Conservation (phyloP, 1,284 basidiomycete genomes). For the Erythrobasidium hasegawianum region DNA sequence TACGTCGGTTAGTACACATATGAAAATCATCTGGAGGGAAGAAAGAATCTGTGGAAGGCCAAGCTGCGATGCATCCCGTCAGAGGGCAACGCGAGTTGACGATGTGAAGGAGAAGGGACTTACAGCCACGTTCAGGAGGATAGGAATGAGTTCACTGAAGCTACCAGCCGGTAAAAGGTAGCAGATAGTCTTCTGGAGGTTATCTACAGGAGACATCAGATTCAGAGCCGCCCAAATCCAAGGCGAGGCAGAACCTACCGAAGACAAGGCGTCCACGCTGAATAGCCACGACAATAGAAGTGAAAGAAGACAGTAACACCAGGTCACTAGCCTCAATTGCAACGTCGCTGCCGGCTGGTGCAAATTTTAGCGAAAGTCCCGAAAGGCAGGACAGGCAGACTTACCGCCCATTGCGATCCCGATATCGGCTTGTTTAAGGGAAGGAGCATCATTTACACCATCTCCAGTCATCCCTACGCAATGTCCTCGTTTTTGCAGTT, state of each 20-base stretch:
- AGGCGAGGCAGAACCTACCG: too few relatives aligned
- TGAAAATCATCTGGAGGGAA: slow-evolving; percentile 57
- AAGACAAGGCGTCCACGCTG: slow-evolving; percentile 52
- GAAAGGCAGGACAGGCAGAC: background rate
- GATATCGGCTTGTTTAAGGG: slow-evolving; percentile 52
- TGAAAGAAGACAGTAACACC: slow-evolving; percentile 50
- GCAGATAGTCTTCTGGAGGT: slow-evolving; percentile 57
- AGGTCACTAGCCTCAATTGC: slow-evolving; percentile 52
- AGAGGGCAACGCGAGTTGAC: too few relatives aligned
- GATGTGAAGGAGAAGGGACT: too few relatives aligned
- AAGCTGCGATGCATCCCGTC: slow-evolving; percentile 37
- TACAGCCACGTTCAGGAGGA: slow-evolving; percentile 56
- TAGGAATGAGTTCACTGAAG: slow-evolving; percentile 66
- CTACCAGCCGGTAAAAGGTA: slow-evolving; percentile 48
- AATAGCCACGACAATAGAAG: slow-evolving; percentile 53
- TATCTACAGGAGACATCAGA: too few relatives aligned
- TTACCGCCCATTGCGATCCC: slow-evolving; percentile 54
- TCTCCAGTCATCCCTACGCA: slow-evolving; percentile 63
- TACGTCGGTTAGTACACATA: slow-evolving; percentile 59
- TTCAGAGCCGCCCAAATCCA: too few relatives aligned
- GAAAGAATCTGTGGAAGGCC: slow-evolving; percentile 57
- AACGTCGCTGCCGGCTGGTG: slow-evolving; percentile 39
- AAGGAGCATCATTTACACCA: slow-evolving; percentile 66
- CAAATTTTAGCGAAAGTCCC: too few relatives aligned
- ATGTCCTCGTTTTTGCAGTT: slow-evolving; percentile 57